Percentiles rank a stretch among this genome's conserved stretches.
These are phyloP conservation scores for Solanum clarkiae DNA, from an alignment of 257 asterid species.

Conservation along the genomic window DNA sequence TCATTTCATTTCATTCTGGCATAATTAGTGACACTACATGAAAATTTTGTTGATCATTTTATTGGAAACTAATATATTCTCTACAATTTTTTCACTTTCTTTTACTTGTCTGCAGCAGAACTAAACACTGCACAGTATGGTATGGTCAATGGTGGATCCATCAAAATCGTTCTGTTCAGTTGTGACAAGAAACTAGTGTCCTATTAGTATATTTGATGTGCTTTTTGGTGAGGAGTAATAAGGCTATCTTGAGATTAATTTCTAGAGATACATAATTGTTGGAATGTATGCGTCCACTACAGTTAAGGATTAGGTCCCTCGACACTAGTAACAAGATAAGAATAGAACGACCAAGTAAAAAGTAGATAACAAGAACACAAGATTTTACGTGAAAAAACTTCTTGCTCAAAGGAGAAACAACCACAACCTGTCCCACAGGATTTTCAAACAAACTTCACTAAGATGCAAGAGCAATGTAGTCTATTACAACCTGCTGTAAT, in stretches of 20 bases:
- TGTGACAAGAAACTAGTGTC: background rate
- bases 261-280: too few species aligned
- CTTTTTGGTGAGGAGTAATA: background rate
- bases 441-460: too few species aligned
- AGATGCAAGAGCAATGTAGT: too few species aligned
- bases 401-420: too few species aligned
- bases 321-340: too few species aligned
- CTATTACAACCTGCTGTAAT: too few species aligned
- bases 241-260: background rate
- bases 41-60: background rate
- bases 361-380: too few species aligned
- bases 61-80: background rate
- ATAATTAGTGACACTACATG: background rate
- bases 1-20: background rate
- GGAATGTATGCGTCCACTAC: too few species aligned
- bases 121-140: background rate
- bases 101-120: background rate
- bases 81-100: background rate
- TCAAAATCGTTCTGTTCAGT: background rate
- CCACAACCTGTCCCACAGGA: too few species aligned
- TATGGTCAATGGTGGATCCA: background rate
- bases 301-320: too few species aligned
- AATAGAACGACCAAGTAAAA: too few species aligned
- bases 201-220: background rate
- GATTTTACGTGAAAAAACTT: too few species aligned